Evolutionary conservation across 108 stramenopile species (phyloP).

Genomic region (Nannochloropsis salina): DNA sequence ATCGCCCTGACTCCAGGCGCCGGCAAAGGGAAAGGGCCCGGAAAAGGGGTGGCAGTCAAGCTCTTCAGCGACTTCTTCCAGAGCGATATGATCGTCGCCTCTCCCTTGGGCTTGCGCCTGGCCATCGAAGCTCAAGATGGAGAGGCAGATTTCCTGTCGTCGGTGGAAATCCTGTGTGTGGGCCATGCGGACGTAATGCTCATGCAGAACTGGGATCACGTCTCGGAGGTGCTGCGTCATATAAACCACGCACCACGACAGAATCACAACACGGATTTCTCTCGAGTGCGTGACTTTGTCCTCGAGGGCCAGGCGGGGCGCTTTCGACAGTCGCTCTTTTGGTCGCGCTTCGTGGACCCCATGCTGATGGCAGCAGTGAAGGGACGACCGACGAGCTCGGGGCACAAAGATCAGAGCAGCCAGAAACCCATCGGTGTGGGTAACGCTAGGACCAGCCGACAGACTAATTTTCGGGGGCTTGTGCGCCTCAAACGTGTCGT

Average conservation of each 20-base stretch:
- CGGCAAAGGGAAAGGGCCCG: conserved; percentile 52
- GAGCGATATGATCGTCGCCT: conserved; percentile 86
- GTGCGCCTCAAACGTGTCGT: neutral
- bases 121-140: conserved; percentile 50
- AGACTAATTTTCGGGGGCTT: neutral
- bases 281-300: conserved; percentile 78
- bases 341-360: conserved; percentile 23
- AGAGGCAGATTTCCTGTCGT: conserved; percentile 74
- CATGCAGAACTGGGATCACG: conserved; percentile 97
- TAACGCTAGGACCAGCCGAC: neutral
- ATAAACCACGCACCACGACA: conserved; percentile 71
- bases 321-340: conserved; percentile 77
- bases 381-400: neutral
- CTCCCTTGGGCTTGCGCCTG: conserved; percentile 80
- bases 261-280: conserved; percentile 76
- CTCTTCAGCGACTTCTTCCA: conserved; percentile 84
- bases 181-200: conserved; percentile 69
- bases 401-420: neutral
- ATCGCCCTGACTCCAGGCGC: conserved; percentile 66
- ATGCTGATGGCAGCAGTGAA: neutral
- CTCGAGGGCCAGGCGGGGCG: conserved; percentile 67
- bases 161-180: conserved; percentile 78
- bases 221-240: conserved; percentile 60
- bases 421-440: neutral
- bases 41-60: conserved; percentile 59